phyloP scores from a whole-genome alignment of 179 eudicot species.

The Nepenthes alata region DNA sequence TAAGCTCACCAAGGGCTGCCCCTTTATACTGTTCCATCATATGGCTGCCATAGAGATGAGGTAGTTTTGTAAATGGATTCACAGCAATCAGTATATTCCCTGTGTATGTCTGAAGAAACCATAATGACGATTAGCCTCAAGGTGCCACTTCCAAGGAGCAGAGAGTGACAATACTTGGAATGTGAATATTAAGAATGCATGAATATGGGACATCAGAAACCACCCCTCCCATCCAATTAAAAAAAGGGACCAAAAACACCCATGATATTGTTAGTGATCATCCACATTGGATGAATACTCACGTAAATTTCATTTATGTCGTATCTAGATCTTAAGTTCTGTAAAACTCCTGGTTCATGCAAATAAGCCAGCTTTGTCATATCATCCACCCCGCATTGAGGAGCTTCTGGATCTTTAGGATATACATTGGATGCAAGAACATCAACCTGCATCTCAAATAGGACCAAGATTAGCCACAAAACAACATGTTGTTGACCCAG shows the following conservation, averaged over 20 bases:
- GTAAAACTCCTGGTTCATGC: constrained; percentile 90
- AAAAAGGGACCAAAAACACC: not conserved
- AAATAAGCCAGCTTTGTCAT: constrained; percentile 96
- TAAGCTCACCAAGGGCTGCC: constrained; percentile 85
- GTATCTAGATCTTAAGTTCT: constrained; percentile 75
- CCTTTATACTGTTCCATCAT: constrained; percentile 99
- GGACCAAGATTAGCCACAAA: constrained; percentile 6
- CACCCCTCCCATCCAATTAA: not conserved
- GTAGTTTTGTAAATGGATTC: constrained; percentile 79
- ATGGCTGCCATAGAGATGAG: constrained; percentile 87
- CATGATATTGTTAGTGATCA: not conserved
- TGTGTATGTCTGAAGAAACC: constrained; percentile 67
- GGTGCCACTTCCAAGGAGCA: not conserved
- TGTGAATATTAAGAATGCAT: constrained; percentile 2
- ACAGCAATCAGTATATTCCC: constrained; percentile 93
- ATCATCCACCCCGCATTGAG: constrained; percentile 94
- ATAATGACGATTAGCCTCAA: constrained; percentile 15
- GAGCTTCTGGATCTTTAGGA: constrained; percentile 89
- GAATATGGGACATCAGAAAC: not conserved
- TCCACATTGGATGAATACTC: constrained; percentile 18
- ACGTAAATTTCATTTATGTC: constrained; percentile 95
- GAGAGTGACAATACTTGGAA: not conserved
- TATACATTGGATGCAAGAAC: constrained; percentile 58
- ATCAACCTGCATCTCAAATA: constrained; percentile 44
- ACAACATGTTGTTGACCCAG: constrained; percentile 3